These are phyloP conservation scores for Tetrahymena borealis DNA, from an alignment of 73 alveolate species.

Conservation along the genomic window DNA sequence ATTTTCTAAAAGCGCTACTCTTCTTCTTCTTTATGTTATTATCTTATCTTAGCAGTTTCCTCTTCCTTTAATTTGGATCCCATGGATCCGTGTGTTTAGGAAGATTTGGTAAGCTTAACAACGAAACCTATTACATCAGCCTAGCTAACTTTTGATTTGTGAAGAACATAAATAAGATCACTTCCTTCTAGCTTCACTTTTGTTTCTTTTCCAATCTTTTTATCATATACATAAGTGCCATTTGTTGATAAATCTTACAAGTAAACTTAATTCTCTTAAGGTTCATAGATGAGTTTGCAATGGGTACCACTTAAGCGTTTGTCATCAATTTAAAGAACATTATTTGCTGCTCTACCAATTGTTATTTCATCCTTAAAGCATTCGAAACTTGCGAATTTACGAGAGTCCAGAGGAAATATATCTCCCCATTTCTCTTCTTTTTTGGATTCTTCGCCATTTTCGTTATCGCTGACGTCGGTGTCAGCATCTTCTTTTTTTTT, in stretches of 20 bases:
- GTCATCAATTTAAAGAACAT: constrained; percentile 5
- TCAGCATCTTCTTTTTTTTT: background rate
- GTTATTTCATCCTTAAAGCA: background rate
- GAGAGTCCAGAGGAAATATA: constrained; percentile 5
- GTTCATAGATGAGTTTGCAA: constrained; percentile 10
- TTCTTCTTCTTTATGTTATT: constrained; percentile 12
- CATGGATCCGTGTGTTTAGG: background rate
- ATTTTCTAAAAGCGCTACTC: background rate
- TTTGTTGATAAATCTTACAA: constrained; percentile 26
- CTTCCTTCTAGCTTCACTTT: constrained; percentile 10
- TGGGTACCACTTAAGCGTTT: constrained; percentile 29
- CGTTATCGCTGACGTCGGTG: background rate
- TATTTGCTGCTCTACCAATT: constrained; percentile 27
- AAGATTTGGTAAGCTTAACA: background rate
- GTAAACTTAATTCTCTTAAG: background rate
- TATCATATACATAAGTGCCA: constrained; percentile 32
- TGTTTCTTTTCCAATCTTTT: constrained; percentile 23
- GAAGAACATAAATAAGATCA: constrained; percentile 31
- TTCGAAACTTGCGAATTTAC: background rate
- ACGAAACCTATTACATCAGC: constrained; percentile 28
- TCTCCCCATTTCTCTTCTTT: constrained; percentile 13
- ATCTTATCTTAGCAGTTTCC: constrained; percentile 5
- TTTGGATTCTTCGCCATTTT: background rate
- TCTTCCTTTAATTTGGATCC: constrained; percentile 1
- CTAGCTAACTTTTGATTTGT: constrained; percentile 28